phyloP scores from a whole-genome alignment of 2,329 filamentous ascomycete genomes.

The Talaromyces atroroseus region DNA sequence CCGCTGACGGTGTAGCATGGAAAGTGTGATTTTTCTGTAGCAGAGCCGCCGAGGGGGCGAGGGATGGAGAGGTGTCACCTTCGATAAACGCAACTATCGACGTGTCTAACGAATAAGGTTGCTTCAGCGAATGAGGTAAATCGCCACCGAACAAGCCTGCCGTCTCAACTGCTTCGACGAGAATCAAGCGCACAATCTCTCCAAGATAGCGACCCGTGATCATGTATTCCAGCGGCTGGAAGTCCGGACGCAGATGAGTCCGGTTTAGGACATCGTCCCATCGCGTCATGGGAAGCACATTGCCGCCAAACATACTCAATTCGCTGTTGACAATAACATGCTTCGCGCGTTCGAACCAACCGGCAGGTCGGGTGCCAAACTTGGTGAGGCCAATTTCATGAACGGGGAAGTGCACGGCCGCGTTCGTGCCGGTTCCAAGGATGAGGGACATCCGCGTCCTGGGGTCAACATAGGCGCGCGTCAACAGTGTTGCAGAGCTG shows the following conservation, averaged over 20 bases:
- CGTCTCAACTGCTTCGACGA: slow-evolving; percentile 54
- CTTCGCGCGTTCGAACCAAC: slow-evolving; percentile 53
- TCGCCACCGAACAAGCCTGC: slow-evolving; percentile 53
- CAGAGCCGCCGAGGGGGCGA: slow-evolving; percentile 37
- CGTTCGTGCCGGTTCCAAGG: slow-evolving; percentile 60
- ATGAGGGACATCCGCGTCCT: slow-evolving; percentile 60
- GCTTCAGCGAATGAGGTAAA: slow-evolving; percentile 50
- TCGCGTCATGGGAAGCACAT: slow-evolving; percentile 52
- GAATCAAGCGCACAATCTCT: slow-evolving; percentile 57
- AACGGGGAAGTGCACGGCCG: slow-evolving; percentile 57
- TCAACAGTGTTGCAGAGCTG: slow-evolving; percentile 56
- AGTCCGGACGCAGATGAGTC: slow-evolving; percentile 54
- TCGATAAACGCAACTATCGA: slow-evolving; percentile 55
- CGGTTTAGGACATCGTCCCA: slow-evolving; percentile 59
- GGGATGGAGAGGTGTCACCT: slow-evolving; percentile 34
- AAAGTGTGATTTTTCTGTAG: slow-evolving; percentile 51
- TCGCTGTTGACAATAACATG: slow-evolving; percentile 62
- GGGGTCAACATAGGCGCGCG: slow-evolving; percentile 56
- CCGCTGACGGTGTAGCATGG: slow-evolving; percentile 37
- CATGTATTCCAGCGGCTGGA: slow-evolving; percentile 61
- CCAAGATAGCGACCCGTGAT: slow-evolving; percentile 60
- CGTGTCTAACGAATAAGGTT: slow-evolving; percentile 56
- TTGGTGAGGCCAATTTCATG: slow-evolving; percentile 50
- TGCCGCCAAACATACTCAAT: slow-evolving; percentile 59
- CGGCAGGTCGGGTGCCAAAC: slow-evolving; percentile 50